Evolutionary conservation across 345 rosid species (phyloP).

Genomic region (Dimocarpus longan): DNA sequence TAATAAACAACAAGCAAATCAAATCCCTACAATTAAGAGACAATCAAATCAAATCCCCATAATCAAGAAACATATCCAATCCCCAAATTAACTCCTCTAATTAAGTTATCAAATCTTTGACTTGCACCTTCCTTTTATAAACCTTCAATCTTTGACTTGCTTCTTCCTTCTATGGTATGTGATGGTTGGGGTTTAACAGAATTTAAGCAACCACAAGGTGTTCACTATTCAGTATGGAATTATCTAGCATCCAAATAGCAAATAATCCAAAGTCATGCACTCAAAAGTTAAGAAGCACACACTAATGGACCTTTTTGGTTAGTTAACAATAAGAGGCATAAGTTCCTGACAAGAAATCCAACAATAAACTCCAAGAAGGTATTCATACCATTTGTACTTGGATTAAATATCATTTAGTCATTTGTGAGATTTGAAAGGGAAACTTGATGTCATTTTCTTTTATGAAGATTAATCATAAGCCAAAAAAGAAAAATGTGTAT

Average conservation of each 20-base stretch:
- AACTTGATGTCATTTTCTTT: background rate
- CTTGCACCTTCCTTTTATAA: too few relatives aligned
- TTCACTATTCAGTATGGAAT: background rate
- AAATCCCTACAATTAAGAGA: too few relatives aligned
- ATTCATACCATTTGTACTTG: background rate
- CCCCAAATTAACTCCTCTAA: too few relatives aligned
- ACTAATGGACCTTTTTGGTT: background rate
- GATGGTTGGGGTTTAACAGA: too few relatives aligned
- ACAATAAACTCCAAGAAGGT: background rate
- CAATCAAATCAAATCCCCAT: too few relatives aligned
- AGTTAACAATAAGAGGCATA: background rate
- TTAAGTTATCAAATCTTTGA: too few relatives aligned
- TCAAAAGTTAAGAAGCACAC: background rate
- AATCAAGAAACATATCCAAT: too few relatives aligned
- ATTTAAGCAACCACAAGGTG: background rate
- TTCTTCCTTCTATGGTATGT: too few relatives aligned
- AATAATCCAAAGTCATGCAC: background rate
- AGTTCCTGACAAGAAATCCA: background rate
- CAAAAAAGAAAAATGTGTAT: background rate
- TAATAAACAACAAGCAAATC: too few relatives aligned
- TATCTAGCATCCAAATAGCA: background rate
- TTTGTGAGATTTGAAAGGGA: background rate
- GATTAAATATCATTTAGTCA: background rate
- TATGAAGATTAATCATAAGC: constrained; percentile 4
- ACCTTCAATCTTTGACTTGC: too few relatives aligned